Evolutionary conservation across 169 alveolate genomes (phyloP), one percentile per base, ranked within the genome.

Genomic region (Cryptosporidium meleagridis): DNA sequence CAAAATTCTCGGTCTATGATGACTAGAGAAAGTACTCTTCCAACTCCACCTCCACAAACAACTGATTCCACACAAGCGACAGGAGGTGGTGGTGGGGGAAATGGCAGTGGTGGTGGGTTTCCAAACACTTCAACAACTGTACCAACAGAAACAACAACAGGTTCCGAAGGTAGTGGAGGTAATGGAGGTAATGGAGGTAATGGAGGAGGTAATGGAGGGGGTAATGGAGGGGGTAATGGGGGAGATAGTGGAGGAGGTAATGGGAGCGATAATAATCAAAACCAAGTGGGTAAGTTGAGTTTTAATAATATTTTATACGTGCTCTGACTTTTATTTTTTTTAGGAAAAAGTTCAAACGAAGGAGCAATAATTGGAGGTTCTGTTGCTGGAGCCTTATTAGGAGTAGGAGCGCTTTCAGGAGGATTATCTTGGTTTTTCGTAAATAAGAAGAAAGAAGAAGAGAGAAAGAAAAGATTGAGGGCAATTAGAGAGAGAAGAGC

Each of bases 401-500:
- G 73, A 14, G 75, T 35, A 41, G 89, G 89, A 41, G 89, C 89
- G 0, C 0, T 80, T n/a, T 21, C 69, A 26, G 89, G 89, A 61
- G 89, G 89, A 45, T 39, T 59, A 41, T 73, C 86, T 8, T 80
- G 73, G 75, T 80, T 80, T 31, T 62, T 80, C 29, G 12, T 62
- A 21, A 80, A 80, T 80, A 80, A 29, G 33, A 80, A 23, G 39
- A 80, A 41, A 45, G 62, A 59, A 39, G 75, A 80, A 16, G 89
- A 80, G 8, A 80, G 65, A 65, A 61, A 65, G 52, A 80, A 62
- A 16, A 80, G 52, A n/a, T 41, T 80, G 48, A 80, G 89, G 62
- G 69, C 33, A 7, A 16, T 62, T 21, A 37, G 75, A 51, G 37
- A 18, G 26, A 80, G 89, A 62, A 80, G 75, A 80, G 80, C 73